phyloP scores from a whole-genome alignment of 768 basidiomycete species.

The Royoungia palumana region DNA sequence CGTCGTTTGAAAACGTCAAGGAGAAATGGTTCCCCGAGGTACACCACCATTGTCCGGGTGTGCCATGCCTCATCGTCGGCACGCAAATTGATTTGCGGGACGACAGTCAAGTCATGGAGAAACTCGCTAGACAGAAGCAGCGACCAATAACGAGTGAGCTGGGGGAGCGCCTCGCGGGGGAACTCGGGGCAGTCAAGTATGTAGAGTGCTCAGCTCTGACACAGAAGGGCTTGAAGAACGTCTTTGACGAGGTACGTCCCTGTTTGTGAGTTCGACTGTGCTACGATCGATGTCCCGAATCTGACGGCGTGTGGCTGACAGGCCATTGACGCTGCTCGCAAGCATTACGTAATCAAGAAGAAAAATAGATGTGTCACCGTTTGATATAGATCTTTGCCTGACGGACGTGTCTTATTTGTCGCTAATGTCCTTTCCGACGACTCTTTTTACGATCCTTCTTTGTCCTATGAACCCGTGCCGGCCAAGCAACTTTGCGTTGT shows the following conservation, averaged over 20 bases:
- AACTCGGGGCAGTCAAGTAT: slow-evolving; percentile 97
- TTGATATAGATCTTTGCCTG: slow-evolving; percentile 45
- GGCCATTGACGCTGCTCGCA: slow-evolving; percentile 98
- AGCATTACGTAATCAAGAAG: slow-evolving; percentile 91
- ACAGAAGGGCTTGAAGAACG: slow-evolving; percentile 99
- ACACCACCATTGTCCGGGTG: slow-evolving; percentile 98
- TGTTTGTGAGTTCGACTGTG: not conserved
- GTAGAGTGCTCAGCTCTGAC: slow-evolving; percentile 99
- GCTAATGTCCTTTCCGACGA: slow-evolving; percentile 37
- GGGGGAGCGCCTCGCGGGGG: slow-evolving; percentile 93
- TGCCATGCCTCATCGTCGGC: slow-evolving; percentile 98
- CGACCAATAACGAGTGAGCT: slow-evolving; percentile 82
- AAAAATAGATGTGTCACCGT: slow-evolving; percentile 79
- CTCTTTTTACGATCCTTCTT: slow-evolving; percentile 28
- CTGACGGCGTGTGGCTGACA: slow-evolving; percentile 12
- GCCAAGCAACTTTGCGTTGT: slow-evolving; percentile 23
- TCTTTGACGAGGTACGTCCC: slow-evolving; percentile 92
- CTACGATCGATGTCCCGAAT: not conserved
- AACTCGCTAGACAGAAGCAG: slow-evolving; percentile 95
- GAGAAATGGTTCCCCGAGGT: slow-evolving; percentile 99
- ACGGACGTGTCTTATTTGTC: slow-evolving; percentile 27
- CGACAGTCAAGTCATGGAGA: slow-evolving; percentile 89
- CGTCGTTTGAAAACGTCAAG: slow-evolving; percentile 99
- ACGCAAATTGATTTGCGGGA: slow-evolving; percentile 98
- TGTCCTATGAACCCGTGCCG: slow-evolving; percentile 37